A percentile compares a stretch with the other conserved stretches of the same genome.
phyloP scores from a whole-genome alignment of 2,329 filamentous ascomycete species.

The Fonsecaea multimorphosa region DNA sequence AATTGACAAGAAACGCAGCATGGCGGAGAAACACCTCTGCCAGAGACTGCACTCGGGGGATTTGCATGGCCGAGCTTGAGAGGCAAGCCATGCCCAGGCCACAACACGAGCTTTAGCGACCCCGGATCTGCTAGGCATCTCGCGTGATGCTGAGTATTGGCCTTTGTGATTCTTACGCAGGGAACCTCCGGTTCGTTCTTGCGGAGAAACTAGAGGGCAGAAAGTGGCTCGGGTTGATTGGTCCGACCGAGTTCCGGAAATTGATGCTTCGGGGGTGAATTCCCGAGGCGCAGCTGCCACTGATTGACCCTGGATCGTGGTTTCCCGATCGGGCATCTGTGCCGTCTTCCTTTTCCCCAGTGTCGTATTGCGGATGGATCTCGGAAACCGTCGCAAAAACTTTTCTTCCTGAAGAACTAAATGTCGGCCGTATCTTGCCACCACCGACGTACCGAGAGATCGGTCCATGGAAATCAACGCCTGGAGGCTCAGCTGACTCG shows the following conservation, averaged over 20 bases:
- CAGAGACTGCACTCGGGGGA: constrained; percentile 11
- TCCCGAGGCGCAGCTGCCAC: constrained; percentile 7
- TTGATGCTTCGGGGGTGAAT: neutral
- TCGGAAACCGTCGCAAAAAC: constrained; percentile 5
- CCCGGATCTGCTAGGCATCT: constrained; percentile 19
- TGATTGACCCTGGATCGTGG: neutral
- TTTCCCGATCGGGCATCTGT: constrained; percentile 1
- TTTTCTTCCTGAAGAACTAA: neutral
- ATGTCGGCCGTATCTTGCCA: neutral
- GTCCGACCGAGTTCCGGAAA: neutral
- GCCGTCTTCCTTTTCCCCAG: constrained; percentile 2
- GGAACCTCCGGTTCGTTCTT: neutral
- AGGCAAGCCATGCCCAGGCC: neutral
- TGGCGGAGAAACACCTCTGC: constrained; percentile 6
- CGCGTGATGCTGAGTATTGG: constrained; percentile 21
- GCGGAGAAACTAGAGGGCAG: neutral
- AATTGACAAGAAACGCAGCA: neutral
- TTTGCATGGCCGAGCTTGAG: constrained; percentile 20
- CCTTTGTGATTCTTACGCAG: neutral
- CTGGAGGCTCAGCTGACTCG: neutral
- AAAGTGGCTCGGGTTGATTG: neutral
- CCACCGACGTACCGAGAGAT: neutral
- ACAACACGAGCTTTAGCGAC: neutral
- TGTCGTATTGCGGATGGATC: constrained; percentile 18
- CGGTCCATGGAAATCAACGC: neutral